Evolutionary conservation across 208 protist species (phyloP).

Genomic region (Trypanosoma cruzi): DNA sequence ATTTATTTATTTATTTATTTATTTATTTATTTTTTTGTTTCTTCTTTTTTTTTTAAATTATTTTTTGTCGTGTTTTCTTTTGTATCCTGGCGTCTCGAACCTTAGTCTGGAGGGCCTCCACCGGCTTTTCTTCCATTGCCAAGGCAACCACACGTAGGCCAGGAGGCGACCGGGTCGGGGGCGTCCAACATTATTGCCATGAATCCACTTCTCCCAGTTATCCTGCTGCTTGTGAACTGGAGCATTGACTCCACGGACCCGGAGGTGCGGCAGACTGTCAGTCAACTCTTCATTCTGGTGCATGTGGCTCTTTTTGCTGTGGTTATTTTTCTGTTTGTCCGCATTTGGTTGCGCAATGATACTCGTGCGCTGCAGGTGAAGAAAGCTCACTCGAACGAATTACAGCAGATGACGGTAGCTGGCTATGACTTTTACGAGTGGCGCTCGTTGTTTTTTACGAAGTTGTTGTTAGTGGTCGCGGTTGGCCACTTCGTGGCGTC

Average conservation of each 20-base stretch:
- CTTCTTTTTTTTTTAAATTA: not conserved
- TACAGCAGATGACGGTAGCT: conserved; percentile 41
- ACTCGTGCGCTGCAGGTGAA: conserved; percentile 49
- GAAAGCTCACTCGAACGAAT: conserved; percentile 53
- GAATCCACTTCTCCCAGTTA: conserved; percentile 71
- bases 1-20: not conserved
- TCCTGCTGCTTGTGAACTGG: conserved; percentile 76
- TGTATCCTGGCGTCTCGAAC: not conserved
- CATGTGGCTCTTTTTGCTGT: conserved; percentile 47
- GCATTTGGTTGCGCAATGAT: conserved; percentile 52
- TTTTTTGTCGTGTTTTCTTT: not conserved
- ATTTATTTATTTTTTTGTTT: conserved; percentile 20
- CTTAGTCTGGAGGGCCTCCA: not conserved
- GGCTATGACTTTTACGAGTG: conserved; percentile 81
- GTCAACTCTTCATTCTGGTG: conserved; percentile 53
- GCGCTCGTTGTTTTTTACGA: conserved; percentile 64
- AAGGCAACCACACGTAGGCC: not conserved
- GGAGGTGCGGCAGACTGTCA: conserved; percentile 46
- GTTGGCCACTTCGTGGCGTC: conserved; percentile 54
- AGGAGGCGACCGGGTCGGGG: not conserved
- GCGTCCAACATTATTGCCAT: conserved; percentile 25
- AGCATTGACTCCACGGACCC: conserved; percentile 86
- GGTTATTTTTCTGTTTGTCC: conserved; percentile 47
- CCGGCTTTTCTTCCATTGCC: not conserved
- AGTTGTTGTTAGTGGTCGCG: conserved; percentile 51